Conservation (phyloP, 2,329 filamentous ascomycete genomes). For the Nectriaceae sp. region DNA sequence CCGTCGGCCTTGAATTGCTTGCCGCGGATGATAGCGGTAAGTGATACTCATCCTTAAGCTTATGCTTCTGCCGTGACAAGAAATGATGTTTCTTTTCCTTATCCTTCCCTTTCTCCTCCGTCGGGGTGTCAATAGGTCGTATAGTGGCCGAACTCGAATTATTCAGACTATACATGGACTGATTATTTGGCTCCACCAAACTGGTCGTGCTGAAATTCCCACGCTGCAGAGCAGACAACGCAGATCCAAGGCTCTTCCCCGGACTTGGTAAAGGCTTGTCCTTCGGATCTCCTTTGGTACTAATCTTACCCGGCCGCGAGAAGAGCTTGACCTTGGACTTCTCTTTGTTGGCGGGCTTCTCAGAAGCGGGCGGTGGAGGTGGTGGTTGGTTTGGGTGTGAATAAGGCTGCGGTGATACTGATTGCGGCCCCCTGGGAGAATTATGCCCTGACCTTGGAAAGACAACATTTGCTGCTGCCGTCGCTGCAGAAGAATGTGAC, state of each 20-base stretch:
- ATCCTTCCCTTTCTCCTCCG: slow-evolving; percentile 55
- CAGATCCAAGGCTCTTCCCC: slow-evolving; percentile 64
- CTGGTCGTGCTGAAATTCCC: slow-evolving; percentile 72
- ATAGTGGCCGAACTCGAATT: slow-evolving; percentile 79
- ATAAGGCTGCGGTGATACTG: slow-evolving; percentile 36
- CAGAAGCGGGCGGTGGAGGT: slow-evolving; percentile 45
- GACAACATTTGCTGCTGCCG: slow-evolving; percentile 70
- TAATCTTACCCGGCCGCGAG: slow-evolving; percentile 74
- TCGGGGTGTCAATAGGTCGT: slow-evolving; percentile 59
- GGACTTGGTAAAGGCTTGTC: slow-evolving; percentile 72
- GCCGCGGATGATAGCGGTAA: slow-evolving; percentile 74
- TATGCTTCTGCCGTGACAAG: slow-evolving; percentile 76
- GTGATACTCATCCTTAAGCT: slow-evolving; percentile 73
- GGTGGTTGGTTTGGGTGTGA: slow-evolving; percentile 40
- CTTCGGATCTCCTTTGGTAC: slow-evolving; percentile 67
- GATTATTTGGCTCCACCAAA: slow-evolving; percentile 60
- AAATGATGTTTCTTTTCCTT: slow-evolving; percentile 82
- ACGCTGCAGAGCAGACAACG: slow-evolving; percentile 65
- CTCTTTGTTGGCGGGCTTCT: slow-evolving; percentile 63
- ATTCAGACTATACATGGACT: slow-evolving; percentile 71
- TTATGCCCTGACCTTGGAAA: slow-evolving; percentile 66
- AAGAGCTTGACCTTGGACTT: slow-evolving; percentile 83
- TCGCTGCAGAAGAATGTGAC: slow-evolving; percentile 65
- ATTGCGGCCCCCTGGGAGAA: slow-evolving; percentile 47
- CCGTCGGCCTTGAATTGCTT: slow-evolving; percentile 75